Percentiles rank a stretch among this genome's conserved stretches.
Conservation (phyloP, 495 filamentous ascomycete genomes). For the Hypoxylon intermedium region DNA sequence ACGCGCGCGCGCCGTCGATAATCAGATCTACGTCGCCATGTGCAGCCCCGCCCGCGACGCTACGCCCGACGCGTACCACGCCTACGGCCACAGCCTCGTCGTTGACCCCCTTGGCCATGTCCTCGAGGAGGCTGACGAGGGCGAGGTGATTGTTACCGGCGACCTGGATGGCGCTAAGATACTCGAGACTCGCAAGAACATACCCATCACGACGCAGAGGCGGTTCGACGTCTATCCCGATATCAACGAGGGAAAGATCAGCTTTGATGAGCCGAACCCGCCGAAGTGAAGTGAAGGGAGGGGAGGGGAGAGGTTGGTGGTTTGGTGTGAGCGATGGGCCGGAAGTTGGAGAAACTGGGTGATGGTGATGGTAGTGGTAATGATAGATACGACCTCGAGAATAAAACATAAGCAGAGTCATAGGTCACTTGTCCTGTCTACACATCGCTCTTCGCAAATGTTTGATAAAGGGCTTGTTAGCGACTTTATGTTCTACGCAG, state of each 20-base stretch:
- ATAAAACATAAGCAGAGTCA: too few species aligned
- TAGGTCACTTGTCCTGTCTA: too few species aligned
- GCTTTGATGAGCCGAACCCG: slow-evolving; percentile 36
- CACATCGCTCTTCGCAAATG: too few species aligned
- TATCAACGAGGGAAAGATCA: slow-evolving; percentile 64
- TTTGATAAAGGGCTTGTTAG: too few species aligned
- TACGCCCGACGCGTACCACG: slow-evolving; percentile 74
- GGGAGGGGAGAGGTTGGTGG: too few species aligned
- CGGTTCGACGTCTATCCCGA: slow-evolving; percentile 97
- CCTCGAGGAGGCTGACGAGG: slow-evolving; percentile 73
- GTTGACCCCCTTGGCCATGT: slow-evolving; percentile 89
- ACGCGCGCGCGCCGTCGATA: slow-evolving; percentile 82
- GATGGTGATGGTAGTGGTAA: too few species aligned
- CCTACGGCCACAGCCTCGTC: slow-evolving; percentile 89
- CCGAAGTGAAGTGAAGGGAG: too few species aligned
- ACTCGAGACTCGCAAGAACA: slow-evolving; percentile 77
- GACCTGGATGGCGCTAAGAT: slow-evolving; percentile 76
- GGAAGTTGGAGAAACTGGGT: too few species aligned
- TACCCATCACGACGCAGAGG: slow-evolving; percentile 84
- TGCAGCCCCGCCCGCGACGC: slow-evolving; percentile 90
- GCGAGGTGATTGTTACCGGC: slow-evolving; percentile 76
- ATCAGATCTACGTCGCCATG: slow-evolving; percentile 91
- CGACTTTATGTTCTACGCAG: too few species aligned
- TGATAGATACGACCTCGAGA: too few species aligned
- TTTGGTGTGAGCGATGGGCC: too few species aligned